Conservation (phyloP, 164 flowering plant genomes). For the Umbellularia californica region DNA sequence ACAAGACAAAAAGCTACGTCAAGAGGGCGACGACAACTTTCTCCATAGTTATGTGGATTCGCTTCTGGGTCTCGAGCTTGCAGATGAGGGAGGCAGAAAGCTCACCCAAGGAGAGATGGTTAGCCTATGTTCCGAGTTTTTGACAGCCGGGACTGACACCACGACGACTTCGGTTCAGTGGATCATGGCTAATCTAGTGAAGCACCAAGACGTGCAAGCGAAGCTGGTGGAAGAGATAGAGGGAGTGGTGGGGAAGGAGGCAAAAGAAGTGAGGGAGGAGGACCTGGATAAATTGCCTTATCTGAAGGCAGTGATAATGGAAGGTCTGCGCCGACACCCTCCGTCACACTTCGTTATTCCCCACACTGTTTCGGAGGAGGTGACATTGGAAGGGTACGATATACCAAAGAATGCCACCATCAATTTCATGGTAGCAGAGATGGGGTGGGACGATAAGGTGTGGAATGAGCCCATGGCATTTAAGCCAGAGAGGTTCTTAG, state of each 20-base stretch:
- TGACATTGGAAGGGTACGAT: conserved; percentile 9
- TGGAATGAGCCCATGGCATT: too few species aligned
- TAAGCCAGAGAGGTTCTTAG: too few species aligned
- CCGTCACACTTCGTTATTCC: conserved; percentile 22
- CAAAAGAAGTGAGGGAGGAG: not conserved
- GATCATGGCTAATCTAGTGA: conserved; percentile 19
- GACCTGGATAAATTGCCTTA: conserved; percentile 16
- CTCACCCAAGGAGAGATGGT: conserved; percentile 15
- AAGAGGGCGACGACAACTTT: not conserved
- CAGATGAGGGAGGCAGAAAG: conserved; percentile 39
- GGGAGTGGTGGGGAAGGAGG: not conserved
- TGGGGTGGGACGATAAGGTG: too few species aligned
- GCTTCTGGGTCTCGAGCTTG: not conserved
- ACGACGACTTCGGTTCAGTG: conserved; percentile 31
- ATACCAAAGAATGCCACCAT: too few species aligned
- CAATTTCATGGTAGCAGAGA: too few species aligned
- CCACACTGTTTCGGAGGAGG: conserved; percentile 20
- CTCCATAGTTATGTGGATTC: conserved; percentile 24
- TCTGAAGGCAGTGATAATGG: conserved; percentile 22
- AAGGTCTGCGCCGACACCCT: conserved; percentile 15
- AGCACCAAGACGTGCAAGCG: conserved; percentile 5
- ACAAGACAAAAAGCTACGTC: not conserved
- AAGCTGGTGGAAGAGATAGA: conserved; percentile 1
- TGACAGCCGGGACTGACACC: conserved; percentile 32
- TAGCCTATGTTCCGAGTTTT: conserved; percentile 29